Base-by-base conservation (phyloP, 257 asterid species). In the Solanum raphanifolium region DNA sequence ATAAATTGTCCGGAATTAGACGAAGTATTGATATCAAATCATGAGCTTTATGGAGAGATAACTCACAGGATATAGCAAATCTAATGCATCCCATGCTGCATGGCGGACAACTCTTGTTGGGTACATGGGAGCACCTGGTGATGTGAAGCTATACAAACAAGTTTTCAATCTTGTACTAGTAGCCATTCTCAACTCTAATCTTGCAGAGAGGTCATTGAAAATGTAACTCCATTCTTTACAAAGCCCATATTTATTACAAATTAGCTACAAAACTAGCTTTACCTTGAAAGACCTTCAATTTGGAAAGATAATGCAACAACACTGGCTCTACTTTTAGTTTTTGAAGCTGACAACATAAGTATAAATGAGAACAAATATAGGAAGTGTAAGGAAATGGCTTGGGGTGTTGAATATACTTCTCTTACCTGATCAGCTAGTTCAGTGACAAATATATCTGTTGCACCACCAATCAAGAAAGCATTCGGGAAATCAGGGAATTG, bases 71-170 rank as follows among this genome's bases (percentile, higher is more conserved):
- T 95, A 97, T 89, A 97, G 98, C 89, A 91, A 91, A 87, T 97
- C 95, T 74, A 97, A 91, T 39, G 98, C 92, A 9, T 95, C 94
- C 98, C 99, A 97, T 69, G 98, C 99, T 29, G 99, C 98, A 91
- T 95, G 99, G 25, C 99, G 98, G 86, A 97, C 98, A 87, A 94
- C 96, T 94, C 99, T 91, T 66, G 98, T 97, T 84, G 99, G 98
- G 87, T 97, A 97, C 98, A 93, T 94, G n/a, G 98, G 99, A 62
- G 96, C 99, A 79, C 99, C 99, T 7, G 99, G 99, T 76, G 98
- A 94, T 46, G 98, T 97, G 91, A 97, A 97, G 92, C 99, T 97
- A 89, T 97, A 97, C 89, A 97, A 91, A 91, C 99, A 93, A 38
- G 98, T 93, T 92, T 94, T 97, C 86, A 97, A 93, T 87, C 98